Evolutionary conservation across 179 eudicot genomes (phyloP), one percentile per base, ranked within the genome.

Genomic region (Beta macrorhiza): DNA sequence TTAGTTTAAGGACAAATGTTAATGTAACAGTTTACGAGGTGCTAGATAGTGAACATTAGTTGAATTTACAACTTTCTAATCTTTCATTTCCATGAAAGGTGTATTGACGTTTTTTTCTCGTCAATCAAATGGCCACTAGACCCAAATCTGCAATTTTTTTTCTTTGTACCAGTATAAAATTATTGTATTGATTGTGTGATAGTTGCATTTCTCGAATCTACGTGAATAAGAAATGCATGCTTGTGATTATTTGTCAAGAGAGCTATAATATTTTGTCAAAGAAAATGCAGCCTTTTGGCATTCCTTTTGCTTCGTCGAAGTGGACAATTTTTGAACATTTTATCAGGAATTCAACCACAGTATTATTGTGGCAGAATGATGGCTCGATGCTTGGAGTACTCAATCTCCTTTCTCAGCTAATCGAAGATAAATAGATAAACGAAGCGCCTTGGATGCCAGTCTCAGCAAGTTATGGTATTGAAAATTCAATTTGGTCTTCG

Each of bases 361-460:
- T 62, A 11, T 59, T 19, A 11, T 83, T 45, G 47, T 86, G 84
- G 84, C 92, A 94, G 98, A 90, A 94, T 80, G 98, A 94, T 83
- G 92, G 91, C 55, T 77, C 97, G 44, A 93, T 93, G 93, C 69
- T 73, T 69, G 95, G 91, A 86, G 97, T 92, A 15, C 89, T 90
- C 37, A 79, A 90, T 74, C 92, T 93, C 57, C 51, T 75, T 56
- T 75, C 29, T 37, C 78, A 75, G 67, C 67, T 75, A 75, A 75
- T 75, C 44, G 57, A 75, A 32, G 65, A 75, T 52, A 22, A 47
- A 25, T 74, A 56, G 42, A 70, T 17, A 9, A 53, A 44, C 16
- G 14, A 56, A 14, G 51, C 7, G 45, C 44, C 77, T 29, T 16
- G 51, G 45, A 74, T 74, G 44, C n/a, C 19, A 5, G 55, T 55